Conservation (phyloP, 129 eudicot species). For the Artemisia tridentata region DNA sequence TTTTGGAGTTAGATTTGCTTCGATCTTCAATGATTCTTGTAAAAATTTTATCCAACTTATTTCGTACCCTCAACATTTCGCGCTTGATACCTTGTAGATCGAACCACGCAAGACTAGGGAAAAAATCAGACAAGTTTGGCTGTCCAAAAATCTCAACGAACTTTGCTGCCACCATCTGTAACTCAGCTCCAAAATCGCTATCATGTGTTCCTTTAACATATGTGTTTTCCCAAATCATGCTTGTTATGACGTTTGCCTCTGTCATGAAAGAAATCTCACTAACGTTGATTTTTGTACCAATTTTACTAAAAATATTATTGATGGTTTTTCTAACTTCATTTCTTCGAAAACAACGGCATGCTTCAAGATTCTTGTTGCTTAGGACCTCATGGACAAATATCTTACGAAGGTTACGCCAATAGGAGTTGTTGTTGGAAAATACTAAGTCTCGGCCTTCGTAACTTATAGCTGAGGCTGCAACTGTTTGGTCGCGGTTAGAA, state of each 20-base stretch:
- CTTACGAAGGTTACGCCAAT: conserved; percentile 3
- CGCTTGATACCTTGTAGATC: too few relatives aligned
- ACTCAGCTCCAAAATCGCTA: neutral
- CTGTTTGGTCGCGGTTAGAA: neutral
- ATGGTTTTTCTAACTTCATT: conserved; percentile 2
- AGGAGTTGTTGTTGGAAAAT: too few relatives aligned
- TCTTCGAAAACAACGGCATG: neutral
- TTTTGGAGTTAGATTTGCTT: neutral
- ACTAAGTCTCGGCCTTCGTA: neutral
- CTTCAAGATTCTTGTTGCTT: neutral
- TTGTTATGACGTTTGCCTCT: neutral
- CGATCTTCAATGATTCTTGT: neutral
- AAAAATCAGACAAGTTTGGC: neutral
- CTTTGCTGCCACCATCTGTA: neutral
- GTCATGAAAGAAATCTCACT: neutral
- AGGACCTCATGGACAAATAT: neutral
- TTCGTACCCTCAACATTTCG: too few relatives aligned
- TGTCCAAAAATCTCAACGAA: neutral
- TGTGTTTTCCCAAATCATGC: conserved; percentile 5
- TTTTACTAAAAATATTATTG: neutral
- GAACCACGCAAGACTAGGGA: too few relatives aligned
- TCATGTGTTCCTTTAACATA: neutral
- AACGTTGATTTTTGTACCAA: neutral
- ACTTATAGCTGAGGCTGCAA: neutral
- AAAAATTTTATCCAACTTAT: neutral